Evolutionary conservation across 192 early-diverging fungal species (phyloP), one percentile per base, ranked within the genome.

Genomic region (Umbelopsis ramanniana): DNA sequence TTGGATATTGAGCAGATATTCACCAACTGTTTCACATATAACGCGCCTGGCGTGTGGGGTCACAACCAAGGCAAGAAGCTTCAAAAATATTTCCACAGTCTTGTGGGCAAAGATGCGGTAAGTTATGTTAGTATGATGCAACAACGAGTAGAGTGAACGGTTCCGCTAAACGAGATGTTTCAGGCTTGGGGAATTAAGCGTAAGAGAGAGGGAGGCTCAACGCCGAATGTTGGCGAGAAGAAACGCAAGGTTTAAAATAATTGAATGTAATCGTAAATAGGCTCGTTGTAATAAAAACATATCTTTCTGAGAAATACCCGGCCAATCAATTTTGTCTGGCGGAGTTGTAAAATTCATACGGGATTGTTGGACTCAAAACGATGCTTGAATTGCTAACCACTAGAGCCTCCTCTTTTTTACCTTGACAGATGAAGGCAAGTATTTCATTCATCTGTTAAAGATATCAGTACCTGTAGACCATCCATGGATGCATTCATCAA

Each of bases 1-100:
- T 73, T 76, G 12, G 89, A 93, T 67, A 76, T 93, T 11, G 60
- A 81, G 24, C 75, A 87, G 35, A 82, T 93, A 0, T 78, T 92
- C n/a, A 67, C 53, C 24, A 93, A 93, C 74, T 93, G 92, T 75
- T 87, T 83, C 22, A 81, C 84, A 40, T 91, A 87, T 69, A 92
- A 92, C 63, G 71, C 78, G 14, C 68, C 83, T 11, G 80, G 72
- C 2, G 78, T 86, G 0, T 87, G 80, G 71, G 89, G 87, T 9
- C 71, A 85, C 52, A 53, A 82, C 12, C 86, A 89, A 67, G 89
- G 83, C 9, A 78, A 82, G 35, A 55, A 74, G 0, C 71, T 92
- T 2, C 82, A 91, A 46, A 68, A 15, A 38, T 83, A 66, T 72
- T 86, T 76, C 22, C 68, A 47, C 22, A 54, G 38, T 72, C 76